These are phyloP conservation scores for Cyberlindnera lachancei DNA, from an alignment of 805 yeast species.

Conservation along the genomic window DNA sequence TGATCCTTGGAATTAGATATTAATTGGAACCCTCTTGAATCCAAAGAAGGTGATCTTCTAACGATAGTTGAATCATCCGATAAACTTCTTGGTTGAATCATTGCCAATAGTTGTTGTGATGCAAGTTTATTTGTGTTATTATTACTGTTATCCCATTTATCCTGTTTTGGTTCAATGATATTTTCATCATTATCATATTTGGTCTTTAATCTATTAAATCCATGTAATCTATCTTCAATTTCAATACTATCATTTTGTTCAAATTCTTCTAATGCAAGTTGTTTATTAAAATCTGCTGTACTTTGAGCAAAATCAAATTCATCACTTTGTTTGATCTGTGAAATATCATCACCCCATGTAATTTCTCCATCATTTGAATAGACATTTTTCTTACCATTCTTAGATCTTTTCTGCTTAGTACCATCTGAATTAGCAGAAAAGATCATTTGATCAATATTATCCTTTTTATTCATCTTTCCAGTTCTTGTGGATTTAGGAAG, in stretches of 20 bases:
- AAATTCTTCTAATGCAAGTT: constrained; percentile 70
- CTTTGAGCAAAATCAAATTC: constrained; percentile 87
- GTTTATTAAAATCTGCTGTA: constrained; percentile 75
- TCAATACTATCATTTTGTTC: constrained; percentile 53
- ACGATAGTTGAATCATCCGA: background rate
- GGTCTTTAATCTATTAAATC: constrained; percentile 51
- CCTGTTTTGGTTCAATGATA: constrained; percentile 32
- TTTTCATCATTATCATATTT: constrained; percentile 68
- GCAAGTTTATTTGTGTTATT: constrained; percentile 3
- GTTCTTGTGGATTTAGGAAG: constrained; percentile 34
- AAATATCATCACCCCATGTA: constrained; percentile 46
- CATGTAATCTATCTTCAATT: constrained; percentile 59
- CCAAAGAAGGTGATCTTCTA: constrained; percentile 11
- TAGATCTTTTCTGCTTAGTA: no score
- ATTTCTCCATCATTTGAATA: constrained; percentile 1
- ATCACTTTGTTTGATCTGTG: constrained; percentile 37
- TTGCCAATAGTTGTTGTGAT: constrained; percentile 6
- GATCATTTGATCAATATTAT: background rate
- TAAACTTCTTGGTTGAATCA: background rate
- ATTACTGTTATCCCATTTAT: constrained; percentile 12
- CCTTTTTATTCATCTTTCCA: constrained; percentile 1
- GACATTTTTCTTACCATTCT: constrained; percentile 6
- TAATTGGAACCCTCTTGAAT: constrained; percentile 4
- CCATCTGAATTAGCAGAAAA: no score
- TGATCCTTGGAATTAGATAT: constrained; percentile 15